A percentile compares a stretch with the other conserved stretches of the same genome.
Evolutionary conservation across 1,284 basidiomycete species (phyloP).

Genomic region (Fomes fomentarius): DNA sequence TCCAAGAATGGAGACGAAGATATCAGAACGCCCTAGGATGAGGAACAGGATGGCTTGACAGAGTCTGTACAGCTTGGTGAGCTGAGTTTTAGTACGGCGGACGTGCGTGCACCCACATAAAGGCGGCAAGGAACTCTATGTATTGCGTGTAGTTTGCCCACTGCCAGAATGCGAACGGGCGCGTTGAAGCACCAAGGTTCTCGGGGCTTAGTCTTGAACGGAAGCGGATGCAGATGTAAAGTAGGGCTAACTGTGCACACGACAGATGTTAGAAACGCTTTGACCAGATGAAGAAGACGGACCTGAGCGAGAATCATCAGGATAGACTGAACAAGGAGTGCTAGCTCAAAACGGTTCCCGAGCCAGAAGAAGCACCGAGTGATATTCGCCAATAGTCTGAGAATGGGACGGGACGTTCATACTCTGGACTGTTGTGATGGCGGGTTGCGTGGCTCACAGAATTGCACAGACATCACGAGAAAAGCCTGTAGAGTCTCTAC

Average conservation of each 20-base stretch:
- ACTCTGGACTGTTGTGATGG: no score
- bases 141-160: conserved; percentile 80
- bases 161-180: conserved; percentile 85
- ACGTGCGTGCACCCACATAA: conserved; percentile 55
- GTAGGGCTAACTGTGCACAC: conserved; percentile 58
- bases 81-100: not conserved
- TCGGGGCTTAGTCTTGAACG: conserved; percentile 63
- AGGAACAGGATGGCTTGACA: conserved; percentile 73
- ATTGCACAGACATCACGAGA: conserved; percentile 83
- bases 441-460: conserved; percentile 63
- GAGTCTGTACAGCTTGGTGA: conserved; percentile 45
- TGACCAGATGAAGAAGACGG: conserved; percentile 25
- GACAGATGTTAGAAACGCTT: conserved; percentile 6
- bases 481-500: conserved; percentile 83
- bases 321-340: conserved; percentile 77
- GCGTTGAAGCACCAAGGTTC: conserved; percentile 56
- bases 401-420: not conserved
- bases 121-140: conserved; percentile 80
- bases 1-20: conserved; percentile 73
- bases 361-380: conserved; percentile 89
- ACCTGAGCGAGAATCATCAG: conserved; percentile 85
- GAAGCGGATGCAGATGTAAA: conserved; percentile 80
- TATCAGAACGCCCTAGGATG: conserved; percentile 66
- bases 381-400: conserved; percentile 79
- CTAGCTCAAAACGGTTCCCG: conserved; percentile 77